These are phyloP conservation scores for Nepenthes gracilis DNA, from an alignment of 148 eudicot genomes.

Conservation along the genomic window DNA sequence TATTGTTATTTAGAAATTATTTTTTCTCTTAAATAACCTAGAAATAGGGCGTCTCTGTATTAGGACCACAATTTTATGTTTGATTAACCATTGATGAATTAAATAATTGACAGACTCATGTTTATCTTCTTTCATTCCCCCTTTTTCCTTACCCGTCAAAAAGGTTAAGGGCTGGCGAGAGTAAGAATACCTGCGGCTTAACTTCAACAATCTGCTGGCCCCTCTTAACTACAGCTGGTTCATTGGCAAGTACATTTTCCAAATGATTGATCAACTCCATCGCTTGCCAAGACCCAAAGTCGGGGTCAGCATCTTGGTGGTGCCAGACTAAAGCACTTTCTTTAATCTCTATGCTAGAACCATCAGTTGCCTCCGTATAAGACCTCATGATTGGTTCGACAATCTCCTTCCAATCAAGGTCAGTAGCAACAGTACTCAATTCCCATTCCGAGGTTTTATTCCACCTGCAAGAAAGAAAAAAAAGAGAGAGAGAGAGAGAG, in stretches of 20 bases:
- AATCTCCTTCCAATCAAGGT: slow-evolving; percentile 76
- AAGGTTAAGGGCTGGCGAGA: neutral
- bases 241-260: slow-evolving; percentile 75
- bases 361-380: slow-evolving; percentile 79
- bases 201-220: slow-evolving; percentile 79
- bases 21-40: no score
- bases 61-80: no score
- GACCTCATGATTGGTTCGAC: slow-evolving; percentile 66
- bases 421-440: slow-evolving; percentile 18
- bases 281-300: slow-evolving; percentile 80
- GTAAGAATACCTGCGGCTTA: slow-evolving; percentile 56
- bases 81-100: no score
- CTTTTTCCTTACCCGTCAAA: neutral
- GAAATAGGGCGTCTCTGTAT: no score
- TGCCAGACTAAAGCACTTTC: slow-evolving; percentile 88
- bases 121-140: no score
- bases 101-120: no score
- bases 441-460: slow-evolving; percentile 49
- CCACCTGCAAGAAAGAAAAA: slow-evolving; percentile 37
- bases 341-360: slow-evolving; percentile 61
- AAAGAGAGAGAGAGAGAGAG: neutral
- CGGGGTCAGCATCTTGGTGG: slow-evolving; percentile 80
- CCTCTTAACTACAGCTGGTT: slow-evolving; percentile 61
- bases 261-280: slow-evolving; percentile 72
- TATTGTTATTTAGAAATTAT: no score